Base-by-base conservation (phyloP, 1,284 basidiomycete species). In the Sporisorium scitamineum region DNA sequence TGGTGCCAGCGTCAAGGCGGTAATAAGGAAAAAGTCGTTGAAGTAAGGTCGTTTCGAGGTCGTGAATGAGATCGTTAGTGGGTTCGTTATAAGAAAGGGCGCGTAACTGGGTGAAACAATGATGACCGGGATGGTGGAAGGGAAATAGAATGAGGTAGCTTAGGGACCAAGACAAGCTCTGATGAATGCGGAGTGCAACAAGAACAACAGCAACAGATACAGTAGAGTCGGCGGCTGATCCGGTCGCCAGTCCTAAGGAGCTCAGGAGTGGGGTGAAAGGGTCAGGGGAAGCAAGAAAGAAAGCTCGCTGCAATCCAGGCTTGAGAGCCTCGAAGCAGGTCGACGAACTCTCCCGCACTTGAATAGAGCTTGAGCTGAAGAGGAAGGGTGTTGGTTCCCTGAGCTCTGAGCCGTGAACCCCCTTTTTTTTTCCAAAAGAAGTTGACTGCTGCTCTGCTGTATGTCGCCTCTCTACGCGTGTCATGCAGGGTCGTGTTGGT, bases 401-500 rank as follows among this genome's bases (percentile, higher is more conserved):
- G 14, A 53, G 6, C n/a, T 53, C 9, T 29, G 50, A n/a, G 27
- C 22, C 44, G 26, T 24, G 27, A 34, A 61, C 54, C 61, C n/a
- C 61, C 61, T 56, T 54, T 62, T 62, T 47, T 62, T 47, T 47
- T 24, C 13, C 2, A 50, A 27, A 13, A 27, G 20, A 26, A 31
- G 54, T 54, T 54, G 54, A 54, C n/a, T 44, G 29, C 32, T 42
- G 24, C 50, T 51, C 50, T 42, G n/a, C 20, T 48, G 26, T 18
- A n/a, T 22, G 37, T 16, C 13, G 6, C 3, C 45, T 27, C 48
- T 50, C 29, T 31, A 42, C 48, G 54, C 54, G 59, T 32, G 41
- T 45, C 24, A 55, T 66, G 70, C 70, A 66, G 70, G 69, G 69
- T 66, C 59, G 58, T 71, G 69, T 71, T 71, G 69, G 62, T 54